A percentile compares a stretch with the other conserved stretches of the same genome.
Evolutionary conservation across 352 stramenopile species (phyloP).

Genomic region (Phytopythium mirpurense): DNA sequence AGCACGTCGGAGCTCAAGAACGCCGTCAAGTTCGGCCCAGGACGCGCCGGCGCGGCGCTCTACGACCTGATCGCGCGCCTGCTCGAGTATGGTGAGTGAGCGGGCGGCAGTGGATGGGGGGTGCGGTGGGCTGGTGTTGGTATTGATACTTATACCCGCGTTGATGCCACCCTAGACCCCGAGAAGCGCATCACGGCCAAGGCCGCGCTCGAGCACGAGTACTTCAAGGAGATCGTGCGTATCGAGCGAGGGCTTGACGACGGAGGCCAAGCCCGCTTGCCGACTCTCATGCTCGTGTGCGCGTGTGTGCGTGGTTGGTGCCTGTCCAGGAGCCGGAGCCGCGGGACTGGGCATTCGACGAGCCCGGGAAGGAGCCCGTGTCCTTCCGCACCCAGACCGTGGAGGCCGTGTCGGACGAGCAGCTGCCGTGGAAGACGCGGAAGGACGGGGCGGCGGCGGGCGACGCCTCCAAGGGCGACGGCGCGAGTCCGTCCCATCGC

Average conservation of each 20-base stretch:
- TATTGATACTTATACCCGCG: too few species aligned
- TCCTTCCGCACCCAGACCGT: constrained; percentile 83
- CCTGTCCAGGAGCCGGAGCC: constrained; percentile 65
- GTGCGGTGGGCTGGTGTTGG: too few species aligned
- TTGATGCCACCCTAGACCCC: constrained; percentile 49
- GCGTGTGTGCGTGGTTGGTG: too few species aligned
- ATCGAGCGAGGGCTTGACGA: too few species aligned
- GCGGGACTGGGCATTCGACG: constrained; percentile 83
- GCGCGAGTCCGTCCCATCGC: constrained; percentile 8
- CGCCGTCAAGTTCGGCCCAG: constrained; percentile 77
- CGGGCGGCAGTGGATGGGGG: too few species aligned
- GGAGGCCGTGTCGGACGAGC: constrained; percentile 69
- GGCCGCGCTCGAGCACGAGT: constrained; percentile 90
- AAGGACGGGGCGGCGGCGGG: constrained; percentile 30
- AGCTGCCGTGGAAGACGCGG: constrained; percentile 60
- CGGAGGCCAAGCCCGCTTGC: too few species aligned
- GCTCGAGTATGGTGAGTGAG: constrained; percentile 69
- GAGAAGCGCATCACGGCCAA: constrained; percentile 87
- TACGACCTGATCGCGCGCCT: constrained; percentile 74
- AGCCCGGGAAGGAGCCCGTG: constrained; percentile 81
- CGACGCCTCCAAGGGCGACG: constrained; percentile 17
- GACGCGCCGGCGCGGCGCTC: constrained; percentile 61
- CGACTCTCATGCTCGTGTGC: too few species aligned
- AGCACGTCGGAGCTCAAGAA: constrained; percentile 80
- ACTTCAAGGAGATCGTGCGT: constrained; percentile 89